Percentiles rank a stretch among this genome's conserved stretches.
These are phyloP conservation scores for Dactylellina haptotyla DNA, from an alignment of 2,329 filamentous ascomycete genomes.

Conservation along the genomic window DNA sequence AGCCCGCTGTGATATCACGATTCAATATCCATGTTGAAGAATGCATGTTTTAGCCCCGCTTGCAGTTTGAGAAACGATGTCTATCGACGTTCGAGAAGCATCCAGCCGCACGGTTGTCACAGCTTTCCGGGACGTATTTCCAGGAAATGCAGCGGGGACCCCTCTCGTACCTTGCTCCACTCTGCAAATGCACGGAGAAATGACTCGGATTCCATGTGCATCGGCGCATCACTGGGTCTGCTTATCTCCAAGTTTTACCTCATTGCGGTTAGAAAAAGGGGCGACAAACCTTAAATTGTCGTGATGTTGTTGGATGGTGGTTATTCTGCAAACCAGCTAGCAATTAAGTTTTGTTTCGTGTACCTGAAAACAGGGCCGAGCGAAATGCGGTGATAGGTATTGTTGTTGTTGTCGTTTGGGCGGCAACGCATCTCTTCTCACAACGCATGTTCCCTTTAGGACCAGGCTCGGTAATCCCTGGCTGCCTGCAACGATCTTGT, in stretches of 20 bases:
- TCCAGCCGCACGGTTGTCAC: neutral
- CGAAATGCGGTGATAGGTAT: neutral
- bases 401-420: conserved; percentile 1
- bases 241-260: conserved; percentile 34
- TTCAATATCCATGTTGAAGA: no score
- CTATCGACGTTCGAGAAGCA: conserved; percentile 13
- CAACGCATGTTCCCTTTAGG: neutral
- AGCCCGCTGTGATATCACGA: neutral
- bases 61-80: neutral
- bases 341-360: conserved; percentile 20
- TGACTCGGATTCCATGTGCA: conserved; percentile 3
- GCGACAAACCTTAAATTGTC: conserved; percentile 25
- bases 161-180: neutral
- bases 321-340: conserved; percentile 2
- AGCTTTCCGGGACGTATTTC: conserved; percentile 12
- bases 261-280: conserved; percentile 39
- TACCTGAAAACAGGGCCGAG: conserved; percentile 29
- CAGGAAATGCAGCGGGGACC: neutral
- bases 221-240: conserved; percentile 4
- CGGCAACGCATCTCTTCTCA: conserved; percentile 20
- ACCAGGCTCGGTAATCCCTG: neutral
- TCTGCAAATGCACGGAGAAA: conserved; percentile 3
- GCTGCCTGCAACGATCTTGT: neutral
- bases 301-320: conserved; percentile 5
- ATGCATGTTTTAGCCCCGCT: neutral